phyloP scores from a whole-genome alignment of 1,284 basidiomycete species.

The Ganoderma boninense region DNA sequence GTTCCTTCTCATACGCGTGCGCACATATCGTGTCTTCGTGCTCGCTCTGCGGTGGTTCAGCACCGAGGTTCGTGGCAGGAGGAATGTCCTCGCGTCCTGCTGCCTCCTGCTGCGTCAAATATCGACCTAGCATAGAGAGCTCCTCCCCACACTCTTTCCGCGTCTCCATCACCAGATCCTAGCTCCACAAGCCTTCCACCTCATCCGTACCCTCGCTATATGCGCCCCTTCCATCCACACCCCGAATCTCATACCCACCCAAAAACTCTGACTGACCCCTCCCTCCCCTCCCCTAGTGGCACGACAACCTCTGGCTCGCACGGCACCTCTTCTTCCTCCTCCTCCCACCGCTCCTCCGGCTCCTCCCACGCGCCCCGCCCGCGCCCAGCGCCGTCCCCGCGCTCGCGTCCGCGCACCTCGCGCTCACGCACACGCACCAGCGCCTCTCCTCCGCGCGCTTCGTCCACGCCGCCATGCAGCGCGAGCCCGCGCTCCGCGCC shows the following conservation, averaged over 20 bases:
- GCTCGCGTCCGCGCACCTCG: constrained; percentile 49
- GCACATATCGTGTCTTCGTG: neutral
- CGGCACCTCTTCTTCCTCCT: constrained; percentile 67
- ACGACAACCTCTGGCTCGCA: constrained; percentile 61
- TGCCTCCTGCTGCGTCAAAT: no score
- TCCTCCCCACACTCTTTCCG: no score
- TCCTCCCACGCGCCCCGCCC: constrained; percentile 45
- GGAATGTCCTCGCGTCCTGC: no score
- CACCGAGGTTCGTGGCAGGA: no score
- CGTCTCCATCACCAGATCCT: no score
- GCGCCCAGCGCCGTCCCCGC: constrained; percentile 40
- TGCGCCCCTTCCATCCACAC: neutral
- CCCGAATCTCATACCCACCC: neutral
- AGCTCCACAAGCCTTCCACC: no score
- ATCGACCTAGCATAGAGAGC: no score
- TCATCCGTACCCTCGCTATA: neutral
- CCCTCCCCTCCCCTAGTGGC: constrained; percentile 56
- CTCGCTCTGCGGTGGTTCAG: neutral
- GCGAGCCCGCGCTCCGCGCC: constrained; percentile 56
- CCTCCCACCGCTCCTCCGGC: constrained; percentile 61
- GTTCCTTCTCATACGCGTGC: neutral
- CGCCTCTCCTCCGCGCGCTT: constrained; percentile 63
- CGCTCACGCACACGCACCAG: constrained; percentile 29
- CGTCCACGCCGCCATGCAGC: constrained; percentile 60
- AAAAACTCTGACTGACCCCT: neutral